These are phyloP conservation scores for Aspergillus sclerotiicarbonarius DNA, from an alignment of 495 filamentous ascomycete genomes.

Conservation along the genomic window DNA sequence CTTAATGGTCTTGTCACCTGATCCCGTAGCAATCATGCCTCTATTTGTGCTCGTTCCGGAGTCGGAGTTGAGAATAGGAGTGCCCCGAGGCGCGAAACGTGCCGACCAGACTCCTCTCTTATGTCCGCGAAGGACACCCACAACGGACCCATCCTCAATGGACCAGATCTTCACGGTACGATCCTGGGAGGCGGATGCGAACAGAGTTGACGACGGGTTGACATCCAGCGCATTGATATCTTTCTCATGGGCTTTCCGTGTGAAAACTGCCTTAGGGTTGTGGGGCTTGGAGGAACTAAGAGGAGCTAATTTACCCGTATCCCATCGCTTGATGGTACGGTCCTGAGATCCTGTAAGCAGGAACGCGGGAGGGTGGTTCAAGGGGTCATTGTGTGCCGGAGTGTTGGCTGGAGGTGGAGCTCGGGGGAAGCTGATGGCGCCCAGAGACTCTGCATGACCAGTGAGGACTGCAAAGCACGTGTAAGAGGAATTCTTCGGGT, in stretches of 20 bases:
- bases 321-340: constrained; percentile 89
- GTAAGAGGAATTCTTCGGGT: constrained; percentile 71
- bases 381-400: constrained; percentile 60
- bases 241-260: constrained; percentile 94
- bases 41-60: constrained; percentile 59
- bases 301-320: constrained; percentile 53
- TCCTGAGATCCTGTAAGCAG: constrained; percentile 91
- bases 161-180: constrained; percentile 96
- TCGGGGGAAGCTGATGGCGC: constrained; percentile 83
- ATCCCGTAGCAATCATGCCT: constrained; percentile 80
- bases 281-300: constrained; percentile 39
- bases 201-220: constrained; percentile 64
- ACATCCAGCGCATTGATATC: constrained; percentile 95
- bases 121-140: constrained; percentile 88
- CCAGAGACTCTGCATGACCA: constrained; percentile 91
- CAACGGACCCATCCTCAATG: constrained; percentile 77
- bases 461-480: constrained; percentile 76
- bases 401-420: constrained; percentile 61
- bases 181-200: constrained; percentile 95
- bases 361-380: constrained; percentile 78
- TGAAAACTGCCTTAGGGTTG: constrained; percentile 62
- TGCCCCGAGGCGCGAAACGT: constrained; percentile 76
- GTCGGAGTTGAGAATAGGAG: constrained; percentile 68
- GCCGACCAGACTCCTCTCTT: constrained; percentile 94
- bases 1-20: constrained; percentile 93